phyloP scores from a whole-genome alignment of 768 basidiomycete genomes.

The Pulveroboletus sp. region DNA sequence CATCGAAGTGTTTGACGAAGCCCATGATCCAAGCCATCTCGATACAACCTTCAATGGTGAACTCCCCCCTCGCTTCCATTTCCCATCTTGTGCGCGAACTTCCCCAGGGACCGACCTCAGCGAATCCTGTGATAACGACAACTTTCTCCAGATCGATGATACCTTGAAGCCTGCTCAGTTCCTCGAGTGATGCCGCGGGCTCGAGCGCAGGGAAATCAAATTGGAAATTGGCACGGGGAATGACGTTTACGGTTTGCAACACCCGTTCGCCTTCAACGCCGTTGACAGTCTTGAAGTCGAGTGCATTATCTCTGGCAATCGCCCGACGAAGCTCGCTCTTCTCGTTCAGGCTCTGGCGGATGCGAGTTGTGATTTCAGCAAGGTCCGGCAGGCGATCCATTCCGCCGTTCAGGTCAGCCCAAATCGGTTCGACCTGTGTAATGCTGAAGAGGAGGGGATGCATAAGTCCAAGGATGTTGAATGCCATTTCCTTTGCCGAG shows the following conservation, averaged over 20 bases:
- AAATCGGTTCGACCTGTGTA: constrained; percentile 98
- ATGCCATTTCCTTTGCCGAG: constrained; percentile 99
- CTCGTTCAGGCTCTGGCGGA: constrained; percentile 74
- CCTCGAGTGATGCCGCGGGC: constrained; percentile 57
- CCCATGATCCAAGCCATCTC: constrained; percentile 99
- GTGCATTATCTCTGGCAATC: constrained; percentile 87
- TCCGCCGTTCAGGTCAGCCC: constrained; percentile 97
- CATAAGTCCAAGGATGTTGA: constrained; percentile 99
- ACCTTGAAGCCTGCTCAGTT: constrained; percentile 77
- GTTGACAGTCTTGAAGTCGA: constrained; percentile 90
- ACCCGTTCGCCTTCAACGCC: constrained; percentile 91
- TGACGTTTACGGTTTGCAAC: constrained; percentile 86
- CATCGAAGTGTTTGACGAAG: constrained; percentile 97
- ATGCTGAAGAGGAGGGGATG: constrained; percentile 99
- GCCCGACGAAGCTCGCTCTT: constrained; percentile 93
- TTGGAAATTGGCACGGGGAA: constrained; percentile 97
- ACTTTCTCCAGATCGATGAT: constrained; percentile 95
- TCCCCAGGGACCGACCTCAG: constrained; percentile 98
- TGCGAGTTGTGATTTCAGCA: constrained; percentile 84
- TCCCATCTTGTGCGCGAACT: constrained; percentile 98
- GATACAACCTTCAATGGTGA: constrained; percentile 96
- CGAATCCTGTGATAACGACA: constrained; percentile 92
- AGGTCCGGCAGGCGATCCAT: constrained; percentile 97
- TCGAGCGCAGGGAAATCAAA: constrained; percentile 92
- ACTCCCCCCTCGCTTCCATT: constrained; percentile 97